Percentiles rank a stretch among this genome's conserved stretches.
Evolutionary conservation across 2,329 filamentous ascomycete species (phyloP).

Genomic region (Pyricularia pennisetigena): DNA sequence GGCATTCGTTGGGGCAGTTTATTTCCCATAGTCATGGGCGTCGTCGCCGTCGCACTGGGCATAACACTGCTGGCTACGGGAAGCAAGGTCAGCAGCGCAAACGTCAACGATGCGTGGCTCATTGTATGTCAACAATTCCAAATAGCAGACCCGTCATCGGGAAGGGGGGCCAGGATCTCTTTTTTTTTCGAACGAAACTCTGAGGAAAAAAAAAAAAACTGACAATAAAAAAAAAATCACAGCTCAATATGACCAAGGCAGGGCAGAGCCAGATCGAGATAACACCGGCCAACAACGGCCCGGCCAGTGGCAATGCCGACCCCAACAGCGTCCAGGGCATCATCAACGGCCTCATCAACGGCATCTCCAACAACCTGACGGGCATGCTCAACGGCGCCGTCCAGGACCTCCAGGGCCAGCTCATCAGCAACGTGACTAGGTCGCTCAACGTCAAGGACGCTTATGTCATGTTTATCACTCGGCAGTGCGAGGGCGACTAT

Average conservation of each 20-base stretch:
- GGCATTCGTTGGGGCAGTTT: neutral
- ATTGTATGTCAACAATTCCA: neutral
- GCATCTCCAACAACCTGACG: conserved; percentile 9
- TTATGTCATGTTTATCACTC: conserved; percentile 13
- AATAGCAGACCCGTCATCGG: too few relatives aligned
- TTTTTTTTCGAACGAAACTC: too few relatives aligned
- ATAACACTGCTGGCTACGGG: neutral
- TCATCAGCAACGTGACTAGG: conserved; percentile 13
- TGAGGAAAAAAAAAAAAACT: neutral
- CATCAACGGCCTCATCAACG: conserved; percentile 10
- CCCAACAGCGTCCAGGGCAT: conserved; percentile 8
- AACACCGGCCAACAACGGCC: neutral
- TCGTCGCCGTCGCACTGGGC: conserved; percentile 5
- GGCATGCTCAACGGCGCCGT: conserved; percentile 9
- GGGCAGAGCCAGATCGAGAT: conserved; percentile 1
- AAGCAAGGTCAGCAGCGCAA: neutral
- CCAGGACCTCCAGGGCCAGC: conserved; percentile 13
- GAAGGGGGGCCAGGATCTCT: too few relatives aligned
- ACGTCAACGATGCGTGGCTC: neutral
- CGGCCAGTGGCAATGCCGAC: neutral
- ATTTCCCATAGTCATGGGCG: conserved; percentile 2
- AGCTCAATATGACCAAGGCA: conserved; percentile 3
- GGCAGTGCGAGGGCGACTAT: conserved; percentile 14
- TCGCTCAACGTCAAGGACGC: conserved; percentile 12
- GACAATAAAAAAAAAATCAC: neutral